These are phyloP conservation scores for Speleostelium caveatum DNA, from an alignment of 78 protist genomes.

Conservation along the genomic window DNA sequence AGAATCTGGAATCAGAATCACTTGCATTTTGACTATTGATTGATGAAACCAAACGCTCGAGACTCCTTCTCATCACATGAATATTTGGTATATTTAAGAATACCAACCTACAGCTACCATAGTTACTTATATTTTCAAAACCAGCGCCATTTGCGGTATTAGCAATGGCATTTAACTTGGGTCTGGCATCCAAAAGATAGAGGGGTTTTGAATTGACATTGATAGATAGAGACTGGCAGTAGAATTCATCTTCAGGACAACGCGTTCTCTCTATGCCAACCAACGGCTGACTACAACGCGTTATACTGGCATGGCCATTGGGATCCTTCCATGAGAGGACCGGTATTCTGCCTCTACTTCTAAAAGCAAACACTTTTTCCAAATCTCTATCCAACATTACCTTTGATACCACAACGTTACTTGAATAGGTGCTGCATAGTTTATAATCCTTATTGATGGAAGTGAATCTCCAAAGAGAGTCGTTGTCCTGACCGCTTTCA, in stretches of 20 bases:
- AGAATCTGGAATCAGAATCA: neutral
- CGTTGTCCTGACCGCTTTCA: neutral
- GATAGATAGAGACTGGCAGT: neutral
- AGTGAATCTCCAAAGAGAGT: slow-evolving; percentile 24
- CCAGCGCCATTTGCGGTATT: slow-evolving; percentile 80
- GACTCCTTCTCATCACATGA: slow-evolving; percentile 90
- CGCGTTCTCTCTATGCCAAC: slow-evolving; percentile 71
- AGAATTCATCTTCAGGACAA: slow-evolving; percentile 49
- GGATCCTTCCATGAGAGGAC: slow-evolving; percentile 80
- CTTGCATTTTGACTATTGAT: neutral
- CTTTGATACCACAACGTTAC: slow-evolving; percentile 4
- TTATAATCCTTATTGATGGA: slow-evolving; percentile 46
- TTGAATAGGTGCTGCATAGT: slow-evolving; percentile 51
- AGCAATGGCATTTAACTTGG: slow-evolving; percentile 87
- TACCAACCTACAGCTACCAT: slow-evolving; percentile 51
- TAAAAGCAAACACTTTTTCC: slow-evolving; percentile 71
- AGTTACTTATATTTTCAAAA: slow-evolving; percentile 71
- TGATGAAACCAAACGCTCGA: neutral
- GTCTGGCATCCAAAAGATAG: slow-evolving; percentile 88
- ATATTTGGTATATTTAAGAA: slow-evolving; percentile 92
- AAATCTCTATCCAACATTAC: slow-evolving; percentile 23
- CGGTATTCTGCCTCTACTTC: slow-evolving; percentile 88
- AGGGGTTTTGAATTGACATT: neutral
- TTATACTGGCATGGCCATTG: slow-evolving; percentile 6
- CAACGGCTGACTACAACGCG: slow-evolving; percentile 81